Evolutionary conservation across 164 flowering plant genomes (phyloP).

Genomic region (Tetrastigma voinierianum): DNA sequence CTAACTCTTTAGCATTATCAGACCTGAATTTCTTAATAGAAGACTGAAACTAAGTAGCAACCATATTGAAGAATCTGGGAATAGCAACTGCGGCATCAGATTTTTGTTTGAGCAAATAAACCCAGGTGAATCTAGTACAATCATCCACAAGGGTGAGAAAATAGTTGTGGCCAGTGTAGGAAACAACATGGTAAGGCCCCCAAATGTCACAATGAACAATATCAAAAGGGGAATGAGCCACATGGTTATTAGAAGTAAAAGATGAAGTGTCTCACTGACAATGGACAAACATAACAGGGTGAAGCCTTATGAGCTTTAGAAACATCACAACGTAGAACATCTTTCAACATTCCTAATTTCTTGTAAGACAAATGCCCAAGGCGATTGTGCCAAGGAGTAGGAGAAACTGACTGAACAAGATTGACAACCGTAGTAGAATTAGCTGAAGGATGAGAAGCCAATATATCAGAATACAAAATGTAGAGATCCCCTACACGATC

Average conservation of each 20-base stretch:
- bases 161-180: not conserved
- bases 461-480: not conserved
- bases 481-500: not conserved
- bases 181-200: not conserved
- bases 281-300: not conserved
- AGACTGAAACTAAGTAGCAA: not conserved
- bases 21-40: not conserved
- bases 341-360: not conserved
- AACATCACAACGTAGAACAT: not conserved
- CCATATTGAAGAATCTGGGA: not conserved
- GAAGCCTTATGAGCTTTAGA: not conserved
- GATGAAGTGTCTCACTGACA: not conserved
- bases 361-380: not conserved
- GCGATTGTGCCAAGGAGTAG: too few species aligned
- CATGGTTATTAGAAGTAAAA: constrained; percentile 2
- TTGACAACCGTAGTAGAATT: not conserved
- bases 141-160: not conserved
- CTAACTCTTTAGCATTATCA: not conserved
- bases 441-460: too few species aligned
- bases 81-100: not conserved
- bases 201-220: constrained; percentile 3
- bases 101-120: constrained; percentile 2
- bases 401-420: too few species aligned
- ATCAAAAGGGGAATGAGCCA: constrained; percentile 2
- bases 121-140: not conserved